phyloP scores from a whole-genome alignment of 2,329 filamentous ascomycete species.

The Alternaria alternata region DNA sequence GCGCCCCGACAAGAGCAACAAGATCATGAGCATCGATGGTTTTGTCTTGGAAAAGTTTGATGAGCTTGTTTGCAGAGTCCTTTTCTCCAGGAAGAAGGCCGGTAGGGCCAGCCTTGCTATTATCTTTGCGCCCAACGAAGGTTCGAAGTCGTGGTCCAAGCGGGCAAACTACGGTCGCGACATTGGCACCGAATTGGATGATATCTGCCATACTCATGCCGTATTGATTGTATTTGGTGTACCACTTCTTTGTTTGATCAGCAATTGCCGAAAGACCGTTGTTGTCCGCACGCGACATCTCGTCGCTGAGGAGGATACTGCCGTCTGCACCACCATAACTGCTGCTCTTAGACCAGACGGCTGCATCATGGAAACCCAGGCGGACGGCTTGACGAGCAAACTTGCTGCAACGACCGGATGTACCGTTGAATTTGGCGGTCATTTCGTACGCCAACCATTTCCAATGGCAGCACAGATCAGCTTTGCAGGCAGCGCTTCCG shows the following conservation, averaged over 20 bases:
- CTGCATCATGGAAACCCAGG: slow-evolving; percentile 47
- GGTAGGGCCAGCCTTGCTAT: slow-evolving; percentile 42
- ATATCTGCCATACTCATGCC: slow-evolving; percentile 51
- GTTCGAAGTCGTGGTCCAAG: slow-evolving; percentile 50
- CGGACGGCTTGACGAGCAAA: slow-evolving; percentile 44
- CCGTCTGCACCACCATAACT: slow-evolving; percentile 45
- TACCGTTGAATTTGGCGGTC: slow-evolving; percentile 45
- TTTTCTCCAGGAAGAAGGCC: slow-evolving; percentile 45
- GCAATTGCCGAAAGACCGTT: slow-evolving; percentile 39
- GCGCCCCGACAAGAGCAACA: slow-evolving; percentile 49
- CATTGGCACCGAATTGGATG: slow-evolving; percentile 50
- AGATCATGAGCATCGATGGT: slow-evolving; percentile 51
- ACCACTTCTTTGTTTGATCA: slow-evolving; percentile 42
- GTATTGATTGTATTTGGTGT: slow-evolving; percentile 45
- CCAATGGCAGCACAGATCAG: slow-evolving; percentile 48
- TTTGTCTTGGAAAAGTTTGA: slow-evolving; percentile 50
- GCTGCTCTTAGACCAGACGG: slow-evolving; percentile 40
- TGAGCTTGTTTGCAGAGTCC: slow-evolving; percentile 44
- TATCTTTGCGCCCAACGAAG: slow-evolving; percentile 52
- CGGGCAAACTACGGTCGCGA: slow-evolving; percentile 51
- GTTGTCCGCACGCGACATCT: slow-evolving; percentile 40
- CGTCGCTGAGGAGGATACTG: slow-evolving; percentile 43
- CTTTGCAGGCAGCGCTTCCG: slow-evolving; percentile 44
- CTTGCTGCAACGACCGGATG: slow-evolving; percentile 45
- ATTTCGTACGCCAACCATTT: slow-evolving; percentile 48